phyloP scores from a whole-genome alignment of 2,329 filamentous ascomycete genomes.

The Trichoderma lentiforme region DNA sequence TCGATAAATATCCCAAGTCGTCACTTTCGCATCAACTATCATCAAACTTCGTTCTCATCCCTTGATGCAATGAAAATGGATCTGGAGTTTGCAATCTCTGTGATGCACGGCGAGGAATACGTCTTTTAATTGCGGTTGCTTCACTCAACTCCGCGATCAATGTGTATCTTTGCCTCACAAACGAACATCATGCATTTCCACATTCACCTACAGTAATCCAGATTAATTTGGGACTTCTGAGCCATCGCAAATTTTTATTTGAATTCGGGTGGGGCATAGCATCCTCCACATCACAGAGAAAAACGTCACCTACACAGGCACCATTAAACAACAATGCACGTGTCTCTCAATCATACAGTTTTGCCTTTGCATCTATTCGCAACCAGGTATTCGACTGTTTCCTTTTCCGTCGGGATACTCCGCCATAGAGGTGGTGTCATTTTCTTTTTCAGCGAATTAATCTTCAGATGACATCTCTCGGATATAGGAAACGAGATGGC shows the following conservation, averaged over 20 bases:
- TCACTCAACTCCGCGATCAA: neutral
- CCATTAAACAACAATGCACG: neutral
- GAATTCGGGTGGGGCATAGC: neutral
- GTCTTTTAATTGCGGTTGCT: neutral
- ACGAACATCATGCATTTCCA: neutral
- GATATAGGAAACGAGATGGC: neutral
- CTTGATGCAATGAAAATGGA: neutral
- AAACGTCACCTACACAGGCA: neutral
- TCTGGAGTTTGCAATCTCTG: neutral
- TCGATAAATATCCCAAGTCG: neutral
- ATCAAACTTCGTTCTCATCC: neutral
- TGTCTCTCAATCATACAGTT: neutral
- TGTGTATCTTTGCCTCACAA: neutral
- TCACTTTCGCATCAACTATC: neutral
- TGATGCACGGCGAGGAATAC: neutral
- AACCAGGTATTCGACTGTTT: neutral
- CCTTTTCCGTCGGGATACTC: neutral
- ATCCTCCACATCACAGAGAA: neutral
- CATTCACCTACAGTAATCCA: neutral
- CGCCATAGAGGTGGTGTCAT: neutral
- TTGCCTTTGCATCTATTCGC: neutral
- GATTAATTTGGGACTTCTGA: neutral
- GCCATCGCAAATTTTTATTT: neutral
- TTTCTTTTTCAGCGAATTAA: neutral
- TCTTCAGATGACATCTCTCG: neutral